Evolutionary conservation across 768 basidiomycete genomes (phyloP).

Genomic region (Rubroboletus pulcherrimus): DNA sequence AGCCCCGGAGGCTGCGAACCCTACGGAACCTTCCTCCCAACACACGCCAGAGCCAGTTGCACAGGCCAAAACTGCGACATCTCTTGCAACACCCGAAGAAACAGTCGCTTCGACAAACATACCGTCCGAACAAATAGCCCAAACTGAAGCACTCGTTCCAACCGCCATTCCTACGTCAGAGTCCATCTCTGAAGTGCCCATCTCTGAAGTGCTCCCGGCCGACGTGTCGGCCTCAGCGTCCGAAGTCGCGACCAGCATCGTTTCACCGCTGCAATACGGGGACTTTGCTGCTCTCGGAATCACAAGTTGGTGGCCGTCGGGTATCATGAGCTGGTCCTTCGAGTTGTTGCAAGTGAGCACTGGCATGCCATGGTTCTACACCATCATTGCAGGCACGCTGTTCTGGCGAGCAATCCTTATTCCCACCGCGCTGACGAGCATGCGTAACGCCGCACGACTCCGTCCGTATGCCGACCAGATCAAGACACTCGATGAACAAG

Average conservation of each 20-base stretch:
- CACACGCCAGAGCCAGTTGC: conserved; percentile 4
- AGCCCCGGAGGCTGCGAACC: neutral
- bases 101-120: neutral
- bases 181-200: conserved; percentile 1
- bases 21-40: neutral
- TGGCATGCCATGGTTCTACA: conserved; percentile 81
- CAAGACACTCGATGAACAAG: conserved; percentile 46
- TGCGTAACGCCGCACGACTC: conserved; percentile 50
- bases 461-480: conserved; percentile 43
- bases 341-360: conserved; percentile 67
- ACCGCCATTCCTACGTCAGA: conserved; percentile 4
- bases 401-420: conserved; percentile 58
- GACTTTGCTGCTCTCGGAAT: conserved; percentile 70
- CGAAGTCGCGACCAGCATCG: conserved; percentile 22
- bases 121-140: neutral
- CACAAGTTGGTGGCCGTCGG: conserved; percentile 62
- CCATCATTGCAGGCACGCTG: conserved; percentile 64
- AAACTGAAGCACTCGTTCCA: neutral
- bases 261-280: conserved; percentile 61
- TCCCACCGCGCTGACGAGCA: conserved; percentile 54
- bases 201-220: conserved; percentile 2
- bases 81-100: neutral
- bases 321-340: conserved; percentile 56
- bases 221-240: conserved; percentile 8
- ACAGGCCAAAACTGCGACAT: neutral